phyloP scores from a whole-genome alignment of 2,329 filamentous ascomycete species.

The Ascochyta viciae-villosae region DNA sequence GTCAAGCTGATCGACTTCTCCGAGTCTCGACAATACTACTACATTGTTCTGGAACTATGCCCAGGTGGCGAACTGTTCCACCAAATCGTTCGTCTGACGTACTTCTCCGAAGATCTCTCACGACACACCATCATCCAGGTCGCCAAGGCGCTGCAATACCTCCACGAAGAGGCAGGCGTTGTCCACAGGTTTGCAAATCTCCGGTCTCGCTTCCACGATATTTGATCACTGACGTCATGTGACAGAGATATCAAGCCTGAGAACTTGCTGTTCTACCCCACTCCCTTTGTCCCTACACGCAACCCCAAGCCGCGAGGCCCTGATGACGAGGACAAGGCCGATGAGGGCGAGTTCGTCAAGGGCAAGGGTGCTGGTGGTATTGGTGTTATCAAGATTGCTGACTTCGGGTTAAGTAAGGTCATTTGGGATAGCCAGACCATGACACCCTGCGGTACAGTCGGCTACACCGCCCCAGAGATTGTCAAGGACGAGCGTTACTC shows the following conservation, averaged over 20 bases:
- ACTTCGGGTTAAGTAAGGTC: slow-evolving; percentile 96
- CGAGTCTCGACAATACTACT: slow-evolving; percentile 95
- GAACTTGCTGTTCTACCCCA: slow-evolving; percentile 92
- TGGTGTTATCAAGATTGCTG: slow-evolving; percentile 94
- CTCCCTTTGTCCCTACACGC: slow-evolving; percentile 80
- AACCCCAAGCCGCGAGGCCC: slow-evolving; percentile 80
- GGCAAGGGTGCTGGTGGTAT: slow-evolving; percentile 89
- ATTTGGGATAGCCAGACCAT: slow-evolving; percentile 98
- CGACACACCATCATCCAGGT: slow-evolving; percentile 95
- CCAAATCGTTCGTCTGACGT: slow-evolving; percentile 96
- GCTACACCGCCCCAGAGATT: slow-evolving; percentile 97
- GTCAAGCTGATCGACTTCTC: slow-evolving; percentile 92
- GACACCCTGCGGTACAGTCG: slow-evolving; percentile 98
- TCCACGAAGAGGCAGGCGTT: slow-evolving; percentile 93
- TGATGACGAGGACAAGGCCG: slow-evolving; percentile 95
- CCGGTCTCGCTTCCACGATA: slow-evolving; percentile 1
- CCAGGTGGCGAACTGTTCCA: slow-evolving; percentile 97
- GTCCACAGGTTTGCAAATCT: slow-evolving; percentile 81
- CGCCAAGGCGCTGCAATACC: slow-evolving; percentile 89
- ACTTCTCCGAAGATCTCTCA: slow-evolving; percentile 95
- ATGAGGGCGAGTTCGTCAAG: slow-evolving; percentile 90
- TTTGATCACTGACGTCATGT: slow-evolving; percentile 47
- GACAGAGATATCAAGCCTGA: slow-evolving; percentile 95
- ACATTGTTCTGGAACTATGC: slow-evolving; percentile 93
- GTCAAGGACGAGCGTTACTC: slow-evolving; percentile 99